phyloP scores from a whole-genome alignment of 2,329 filamentous ascomycete genomes.

The Trichophyton mentagrophytes region DNA sequence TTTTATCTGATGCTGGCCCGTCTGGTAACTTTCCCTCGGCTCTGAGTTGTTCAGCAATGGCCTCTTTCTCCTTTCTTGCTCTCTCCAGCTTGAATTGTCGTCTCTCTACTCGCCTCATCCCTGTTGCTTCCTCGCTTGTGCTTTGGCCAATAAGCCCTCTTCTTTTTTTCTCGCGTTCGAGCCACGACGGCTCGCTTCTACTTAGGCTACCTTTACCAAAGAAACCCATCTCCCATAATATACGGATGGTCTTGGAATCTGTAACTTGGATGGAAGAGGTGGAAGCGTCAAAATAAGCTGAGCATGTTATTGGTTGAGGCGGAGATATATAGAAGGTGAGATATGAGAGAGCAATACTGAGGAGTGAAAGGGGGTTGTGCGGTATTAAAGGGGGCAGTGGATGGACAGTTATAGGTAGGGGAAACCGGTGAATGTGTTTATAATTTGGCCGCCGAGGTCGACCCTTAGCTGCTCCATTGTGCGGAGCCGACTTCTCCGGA shows the following conservation, averaged over 20 bases:
- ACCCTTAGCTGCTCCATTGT: slow-evolving; percentile 1
- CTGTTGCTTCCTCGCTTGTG: slow-evolving; percentile 74
- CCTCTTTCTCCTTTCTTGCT: slow-evolving; percentile 74
- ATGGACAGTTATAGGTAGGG: slow-evolving; percentile 66
- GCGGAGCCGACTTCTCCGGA: not conserved
- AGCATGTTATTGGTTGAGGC: slow-evolving; percentile 50
- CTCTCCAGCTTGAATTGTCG: slow-evolving; percentile 80
- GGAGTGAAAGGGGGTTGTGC: slow-evolving; percentile 77
- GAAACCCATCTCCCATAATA: slow-evolving; percentile 92
- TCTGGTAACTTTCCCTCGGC: slow-evolving; percentile 32
- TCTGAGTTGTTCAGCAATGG: slow-evolving; percentile 58
- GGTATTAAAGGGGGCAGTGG: slow-evolving; percentile 81
- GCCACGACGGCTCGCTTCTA: slow-evolving; percentile 88
- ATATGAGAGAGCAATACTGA: slow-evolving; percentile 69
- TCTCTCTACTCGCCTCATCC: slow-evolving; percentile 63
- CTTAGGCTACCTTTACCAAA: slow-evolving; percentile 90
- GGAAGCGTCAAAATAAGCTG: slow-evolving; percentile 66
- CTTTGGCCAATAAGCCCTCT: slow-evolving; percentile 50
- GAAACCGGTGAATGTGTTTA: slow-evolving; percentile 67
- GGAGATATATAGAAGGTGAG: slow-evolving; percentile 56
- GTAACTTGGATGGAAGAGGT: slow-evolving; percentile 77
- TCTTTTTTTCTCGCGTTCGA: slow-evolving; percentile 66
- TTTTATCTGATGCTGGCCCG: not conserved
- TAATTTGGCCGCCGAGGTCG: slow-evolving; percentile 40
- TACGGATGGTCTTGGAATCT: slow-evolving; percentile 60